phyloP scores from a whole-genome alignment of 1,139 yeast genomes.

The Yamadazyma diospyri region DNA sequence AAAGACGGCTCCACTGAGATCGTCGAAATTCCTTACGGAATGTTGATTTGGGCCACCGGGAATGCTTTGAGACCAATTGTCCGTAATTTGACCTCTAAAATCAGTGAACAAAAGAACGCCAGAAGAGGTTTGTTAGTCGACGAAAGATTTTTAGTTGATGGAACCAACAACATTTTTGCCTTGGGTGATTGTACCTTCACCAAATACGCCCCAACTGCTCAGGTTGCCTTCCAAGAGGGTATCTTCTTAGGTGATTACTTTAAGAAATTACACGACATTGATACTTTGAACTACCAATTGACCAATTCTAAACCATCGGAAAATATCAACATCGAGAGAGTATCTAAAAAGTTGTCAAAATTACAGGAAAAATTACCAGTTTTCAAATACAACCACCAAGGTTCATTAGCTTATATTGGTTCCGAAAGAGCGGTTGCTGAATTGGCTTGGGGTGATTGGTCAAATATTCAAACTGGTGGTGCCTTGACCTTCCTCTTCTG shows the following conservation, averaged over 20 bases:
- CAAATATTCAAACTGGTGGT: slow-evolving; percentile 79
- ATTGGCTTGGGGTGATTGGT: slow-evolving; percentile 83
- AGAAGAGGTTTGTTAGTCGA: slow-evolving; percentile 87
- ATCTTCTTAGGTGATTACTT: slow-evolving; percentile 72
- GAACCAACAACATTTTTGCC: slow-evolving; percentile 81
- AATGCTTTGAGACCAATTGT: slow-evolving; percentile 83
- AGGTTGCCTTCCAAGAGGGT: slow-evolving; percentile 96
- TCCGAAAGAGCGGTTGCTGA: slow-evolving; percentile 94
- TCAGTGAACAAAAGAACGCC: slow-evolving; percentile 82
- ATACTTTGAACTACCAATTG: slow-evolving; percentile 48
- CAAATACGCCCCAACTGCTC: slow-evolving; percentile 93
- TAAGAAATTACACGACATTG: slow-evolving; percentile 65
- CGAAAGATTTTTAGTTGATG: slow-evolving; percentile 79
- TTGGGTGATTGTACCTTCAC: slow-evolving; percentile 93
- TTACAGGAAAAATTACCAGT: slow-evolving; percentile 49
- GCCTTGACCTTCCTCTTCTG: slow-evolving; percentile 85
- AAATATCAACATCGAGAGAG: slow-evolving; percentile 36
- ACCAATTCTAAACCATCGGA: slow-evolving; percentile 22
- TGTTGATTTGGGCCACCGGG: slow-evolving; percentile 97
- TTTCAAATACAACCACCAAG: slow-evolving; percentile 64
- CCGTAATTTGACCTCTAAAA: slow-evolving; percentile 59
- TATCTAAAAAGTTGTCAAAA: slow-evolving; percentile 37
- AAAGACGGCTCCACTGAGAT: slow-evolving; percentile 55
- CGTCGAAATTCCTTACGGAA: slow-evolving; percentile 75
- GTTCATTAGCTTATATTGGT: slow-evolving; percentile 81